Evolutionary conservation across 1,139 yeast genomes (phyloP), one percentile per base, ranked within the genome.

Genomic region (Yamadazyma conglobata): DNA sequence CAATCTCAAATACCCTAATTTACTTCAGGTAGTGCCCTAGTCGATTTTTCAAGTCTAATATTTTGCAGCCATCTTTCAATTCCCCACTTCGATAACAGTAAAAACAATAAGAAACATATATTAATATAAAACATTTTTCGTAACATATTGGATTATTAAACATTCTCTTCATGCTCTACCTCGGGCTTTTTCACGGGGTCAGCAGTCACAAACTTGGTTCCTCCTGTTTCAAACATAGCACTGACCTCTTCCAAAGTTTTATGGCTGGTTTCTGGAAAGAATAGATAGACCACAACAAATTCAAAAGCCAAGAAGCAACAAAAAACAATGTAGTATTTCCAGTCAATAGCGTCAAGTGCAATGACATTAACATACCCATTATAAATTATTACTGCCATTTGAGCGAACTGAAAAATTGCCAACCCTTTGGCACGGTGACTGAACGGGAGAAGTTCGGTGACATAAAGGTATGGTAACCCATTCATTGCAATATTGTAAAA

Each of bases 241-340:
- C 21, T 6, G 6, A 24, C 20, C 11, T 24, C 27, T 16, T 24
- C 27, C 14, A 24, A 17, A 16, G 27, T 24, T 14, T 24, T 24
- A 6, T 8, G 14, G 10, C 68, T 53, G 10, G 77, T 71, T 48
- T 72, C 78, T 22, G 71, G 70, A 43, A 58, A 66, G 40, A 60
- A 54, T 52, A 71, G 60, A 43, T 51, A 61, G 19, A 64, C 64
- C 20, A 64, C 49, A 14, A 50, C 35, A 14, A 60, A 40, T 40
- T 65, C 71, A 25, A 57, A 60, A 3, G 53, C 60, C 25, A 65
- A 38, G 21, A 60, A 43, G 47, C 65, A 60, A 39, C 68, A 56
- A 47, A 46, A 74, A 3, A 76, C 77, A 41, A 75, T 72, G 50
- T 76, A 77, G 55, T 73, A 76, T 46, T 71, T 73, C 80, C 80